These are phyloP conservation scores for Byssothecium circinans DNA, from an alignment of 2,329 filamentous ascomycete species.

Conservation along the genomic window DNA sequence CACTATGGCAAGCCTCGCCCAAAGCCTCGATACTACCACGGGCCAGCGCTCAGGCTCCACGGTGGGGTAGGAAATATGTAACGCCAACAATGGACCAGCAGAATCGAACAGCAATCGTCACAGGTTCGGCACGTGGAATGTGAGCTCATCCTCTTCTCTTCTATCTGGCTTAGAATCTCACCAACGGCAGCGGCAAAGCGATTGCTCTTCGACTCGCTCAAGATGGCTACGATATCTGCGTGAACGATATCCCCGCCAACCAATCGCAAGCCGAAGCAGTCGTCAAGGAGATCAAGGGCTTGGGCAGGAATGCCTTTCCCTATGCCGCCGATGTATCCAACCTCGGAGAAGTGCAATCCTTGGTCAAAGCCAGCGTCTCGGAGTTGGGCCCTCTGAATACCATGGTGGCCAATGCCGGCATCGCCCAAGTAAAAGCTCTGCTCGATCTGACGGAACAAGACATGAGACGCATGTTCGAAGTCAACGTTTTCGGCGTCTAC, in stretches of 20 bases:
- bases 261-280: constrained; percentile 55
- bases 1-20: constrained; percentile 22
- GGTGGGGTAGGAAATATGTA: constrained; percentile 29
- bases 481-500: constrained; percentile 67
- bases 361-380: constrained; percentile 57
- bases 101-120: constrained; percentile 41
- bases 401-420: constrained; percentile 65
- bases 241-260: constrained; percentile 64
- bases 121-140: constrained; percentile 44
- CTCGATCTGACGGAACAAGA: constrained; percentile 62
- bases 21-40: constrained; percentile 15
- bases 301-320: constrained; percentile 57
- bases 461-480: constrained; percentile 60
- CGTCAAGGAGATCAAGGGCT: constrained; percentile 55
- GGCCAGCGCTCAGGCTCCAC: constrained; percentile 15
- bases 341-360: constrained; percentile 53
- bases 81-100: constrained; percentile 20
- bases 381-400: constrained; percentile 57
- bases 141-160: constrained; percentile 12
- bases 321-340: constrained; percentile 65
- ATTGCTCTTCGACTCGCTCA: constrained; percentile 65
- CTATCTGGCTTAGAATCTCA: constrained; percentile 6
- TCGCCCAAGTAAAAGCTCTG: constrained; percentile 59
- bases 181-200: constrained; percentile 55
- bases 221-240: constrained; percentile 67